Conservation (phyloP, 257 asterid species). For the Solanum infundibuliforme region DNA sequence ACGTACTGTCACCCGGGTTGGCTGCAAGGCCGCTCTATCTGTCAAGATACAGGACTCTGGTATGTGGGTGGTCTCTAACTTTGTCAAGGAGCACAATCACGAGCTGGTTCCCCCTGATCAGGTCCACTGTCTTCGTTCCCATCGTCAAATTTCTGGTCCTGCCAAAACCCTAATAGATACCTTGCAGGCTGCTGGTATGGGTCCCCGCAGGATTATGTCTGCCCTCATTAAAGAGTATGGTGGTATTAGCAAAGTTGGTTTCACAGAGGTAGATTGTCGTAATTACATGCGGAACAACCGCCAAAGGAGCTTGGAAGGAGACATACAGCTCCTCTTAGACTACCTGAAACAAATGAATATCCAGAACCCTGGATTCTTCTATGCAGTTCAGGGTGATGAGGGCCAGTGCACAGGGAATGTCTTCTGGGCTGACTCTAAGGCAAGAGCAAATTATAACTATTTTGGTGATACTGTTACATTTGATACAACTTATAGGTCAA, state of each 20-base stretch:
- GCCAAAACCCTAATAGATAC: conserved; percentile 93
- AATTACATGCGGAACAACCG: conserved; percentile 87
- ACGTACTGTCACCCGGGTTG: conserved; percentile 77
- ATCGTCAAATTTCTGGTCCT: conserved; percentile 91
- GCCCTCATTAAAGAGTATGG: conserved; percentile 95
- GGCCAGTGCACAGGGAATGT: conserved; percentile 67
- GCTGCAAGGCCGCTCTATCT: conserved; percentile 87
- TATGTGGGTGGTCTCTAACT: conserved; percentile 77
- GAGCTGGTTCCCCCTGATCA: conserved; percentile 91
- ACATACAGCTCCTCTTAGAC: conserved; percentile 82
- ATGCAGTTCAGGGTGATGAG: conserved; percentile 77
- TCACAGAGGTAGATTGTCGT: conserved; percentile 95
- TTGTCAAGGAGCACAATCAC: conserved; percentile 82
- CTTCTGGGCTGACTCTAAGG: conserved; percentile 92
- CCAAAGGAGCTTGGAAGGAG: conserved; percentile 88
- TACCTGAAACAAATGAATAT: conserved; percentile 73
- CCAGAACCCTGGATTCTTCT: conserved; percentile 64
- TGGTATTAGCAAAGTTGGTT: conserved; percentile 90
- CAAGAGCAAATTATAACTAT: conserved; percentile 51
- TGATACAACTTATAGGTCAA: conserved; percentile 92
- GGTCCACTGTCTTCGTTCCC: conserved; percentile 91
- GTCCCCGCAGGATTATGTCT: conserved; percentile 94
- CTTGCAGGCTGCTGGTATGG: conserved; percentile 99
- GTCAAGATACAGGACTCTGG: conserved; percentile 94
- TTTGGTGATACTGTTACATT: conserved; percentile 94